Percentiles rank a stretch among this genome's conserved stretches.
Evolutionary conservation across 306 rosid species (phyloP).

Genomic region (Alnus glutinosa): DNA sequence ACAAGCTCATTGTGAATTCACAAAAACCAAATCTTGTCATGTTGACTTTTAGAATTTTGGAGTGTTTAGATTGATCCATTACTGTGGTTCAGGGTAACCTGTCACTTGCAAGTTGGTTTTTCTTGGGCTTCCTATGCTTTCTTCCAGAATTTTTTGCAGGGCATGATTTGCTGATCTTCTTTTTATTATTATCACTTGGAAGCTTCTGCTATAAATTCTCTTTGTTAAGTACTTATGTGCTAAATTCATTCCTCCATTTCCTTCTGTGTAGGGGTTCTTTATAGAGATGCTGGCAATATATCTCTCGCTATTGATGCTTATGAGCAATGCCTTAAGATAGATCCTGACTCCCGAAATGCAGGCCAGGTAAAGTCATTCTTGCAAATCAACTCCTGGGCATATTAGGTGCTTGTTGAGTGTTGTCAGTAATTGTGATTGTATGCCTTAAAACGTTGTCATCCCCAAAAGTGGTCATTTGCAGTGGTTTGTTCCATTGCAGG

Average conservation of each 20-base stretch:
- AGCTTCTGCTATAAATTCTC: not conserved
- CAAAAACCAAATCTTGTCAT: not conserved
- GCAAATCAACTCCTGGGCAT: slow-evolving; percentile 6
- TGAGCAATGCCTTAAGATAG: slow-evolving; percentile 92
- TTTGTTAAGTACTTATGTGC: too few relatives aligned
- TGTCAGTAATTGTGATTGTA: not conserved
- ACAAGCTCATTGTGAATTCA: slow-evolving; percentile 15
- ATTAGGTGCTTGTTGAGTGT: slow-evolving; percentile 1
- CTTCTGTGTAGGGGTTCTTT: slow-evolving; percentile 67
- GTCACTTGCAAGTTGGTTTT: not conserved
- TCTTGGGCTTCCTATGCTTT: not conserved
- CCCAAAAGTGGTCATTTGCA: not conserved
- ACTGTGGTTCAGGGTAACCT: not conserved
- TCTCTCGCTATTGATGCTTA: slow-evolving; percentile 81
- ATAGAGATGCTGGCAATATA: slow-evolving; percentile 95
- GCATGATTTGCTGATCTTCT: not conserved
- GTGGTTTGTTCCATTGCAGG: not conserved
- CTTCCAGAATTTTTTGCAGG: not conserved
- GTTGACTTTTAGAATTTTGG: not conserved
- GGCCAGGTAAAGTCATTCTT: slow-evolving; percentile 74
- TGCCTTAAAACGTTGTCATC: not conserved
- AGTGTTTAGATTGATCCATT: not conserved
- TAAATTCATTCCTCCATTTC: too few relatives aligned
- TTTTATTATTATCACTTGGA: not conserved
- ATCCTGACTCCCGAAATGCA: slow-evolving; percentile 97